phyloP scores from a whole-genome alignment of 148 eudicot species.

The Diospyros kaki region DNA sequence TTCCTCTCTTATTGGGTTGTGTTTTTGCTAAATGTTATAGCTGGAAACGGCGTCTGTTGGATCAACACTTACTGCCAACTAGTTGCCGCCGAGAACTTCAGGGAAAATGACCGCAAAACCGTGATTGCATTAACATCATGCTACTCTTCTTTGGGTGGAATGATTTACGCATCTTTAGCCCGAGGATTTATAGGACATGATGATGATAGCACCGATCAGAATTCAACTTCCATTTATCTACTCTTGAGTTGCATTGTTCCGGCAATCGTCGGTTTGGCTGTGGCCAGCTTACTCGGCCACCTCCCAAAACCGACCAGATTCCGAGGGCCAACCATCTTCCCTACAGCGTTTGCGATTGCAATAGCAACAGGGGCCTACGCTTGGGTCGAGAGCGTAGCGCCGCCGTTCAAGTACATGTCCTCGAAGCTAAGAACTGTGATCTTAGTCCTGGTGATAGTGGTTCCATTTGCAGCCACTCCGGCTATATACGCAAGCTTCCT shows the following conservation, averaged over 20 bases:
- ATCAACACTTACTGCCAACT: neutral
- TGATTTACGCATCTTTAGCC: neutral
- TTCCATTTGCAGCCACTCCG: too few relatives aligned
- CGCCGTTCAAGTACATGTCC: conserved; percentile 6
- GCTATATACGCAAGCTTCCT: too few relatives aligned
- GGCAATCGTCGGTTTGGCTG: neutral
- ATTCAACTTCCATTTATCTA: neutral
- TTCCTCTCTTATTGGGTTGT: conserved; percentile 1
- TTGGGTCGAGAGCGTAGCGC: neutral
- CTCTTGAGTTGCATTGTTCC: conserved; percentile 6
- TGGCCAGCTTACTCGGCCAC: neutral
- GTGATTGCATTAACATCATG: neutral
- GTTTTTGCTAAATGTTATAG: neutral
- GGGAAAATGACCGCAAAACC: neutral
- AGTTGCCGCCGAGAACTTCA: neutral
- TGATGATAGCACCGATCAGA: too few relatives aligned
- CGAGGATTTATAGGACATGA: neutral
- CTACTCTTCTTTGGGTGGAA: conserved; percentile 2
- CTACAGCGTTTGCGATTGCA: neutral
- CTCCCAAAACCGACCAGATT: neutral
- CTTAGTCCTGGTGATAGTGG: neutral
- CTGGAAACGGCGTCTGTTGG: conserved; percentile 1
- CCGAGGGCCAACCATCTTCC: neutral
- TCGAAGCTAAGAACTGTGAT: neutral
- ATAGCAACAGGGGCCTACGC: neutral